Conservation (phyloP, 1,139 yeast species). For the Yamadazyma jaroonii region DNA sequence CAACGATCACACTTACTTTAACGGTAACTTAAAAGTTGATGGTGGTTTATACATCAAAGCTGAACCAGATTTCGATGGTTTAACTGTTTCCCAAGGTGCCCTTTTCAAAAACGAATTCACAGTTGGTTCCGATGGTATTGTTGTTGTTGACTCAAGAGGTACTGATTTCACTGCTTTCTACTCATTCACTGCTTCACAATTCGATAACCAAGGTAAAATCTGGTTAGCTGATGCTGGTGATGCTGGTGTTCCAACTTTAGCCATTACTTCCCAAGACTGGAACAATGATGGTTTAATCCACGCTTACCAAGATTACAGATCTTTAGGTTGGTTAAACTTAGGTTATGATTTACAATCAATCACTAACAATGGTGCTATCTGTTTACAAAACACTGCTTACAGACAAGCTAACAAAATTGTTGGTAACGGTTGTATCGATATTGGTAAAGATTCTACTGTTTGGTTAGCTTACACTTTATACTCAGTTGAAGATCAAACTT, state of each 20-base stretch:
- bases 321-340: conserved; percentile 12
- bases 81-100: conserved; percentile 17
- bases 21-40: conserved; percentile 16
- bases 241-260: conserved; percentile 13
- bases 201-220: conserved; percentile 12
- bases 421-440: conserved; percentile 19
- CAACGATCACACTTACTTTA: conserved; percentile 20
- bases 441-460: conserved; percentile 13
- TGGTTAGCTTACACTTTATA: conserved; percentile 11
- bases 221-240: conserved; percentile 15
- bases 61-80: conserved; percentile 14
- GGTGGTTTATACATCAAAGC: conserved; percentile 17
- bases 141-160: conserved; percentile 16
- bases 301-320: conserved; percentile 12
- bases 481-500: conserved; percentile 10
- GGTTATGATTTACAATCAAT: conserved; percentile 12
- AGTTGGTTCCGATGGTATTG: conserved; percentile 15
- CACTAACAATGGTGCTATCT: conserved; percentile 16
- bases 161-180: conserved; percentile 19
- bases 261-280: conserved; percentile 10
- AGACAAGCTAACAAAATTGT: conserved; percentile 12
- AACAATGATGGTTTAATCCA: conserved; percentile 12
- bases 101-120: conserved; percentile 9
- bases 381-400: conserved; percentile 14
- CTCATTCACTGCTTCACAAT: conserved; percentile 13